These are phyloP conservation scores for Chamaenerion angustifolium DNA, from an alignment of 345 rosid species.

Conservation along the genomic window DNA sequence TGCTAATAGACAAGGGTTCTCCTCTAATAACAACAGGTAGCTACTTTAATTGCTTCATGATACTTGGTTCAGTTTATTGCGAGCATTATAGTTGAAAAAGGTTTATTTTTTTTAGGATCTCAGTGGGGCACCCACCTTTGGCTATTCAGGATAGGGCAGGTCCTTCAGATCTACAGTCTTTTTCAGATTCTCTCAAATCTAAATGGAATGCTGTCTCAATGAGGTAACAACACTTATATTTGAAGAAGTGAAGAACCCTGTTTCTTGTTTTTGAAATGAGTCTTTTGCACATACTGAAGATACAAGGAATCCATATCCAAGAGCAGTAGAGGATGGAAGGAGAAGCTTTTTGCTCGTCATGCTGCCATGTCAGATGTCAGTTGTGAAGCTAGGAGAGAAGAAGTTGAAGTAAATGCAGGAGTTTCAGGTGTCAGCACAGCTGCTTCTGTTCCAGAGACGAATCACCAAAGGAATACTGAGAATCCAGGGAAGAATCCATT, in stretches of 20 bases:
- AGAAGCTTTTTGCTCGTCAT: conserved; percentile 46
- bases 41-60: too few species aligned
- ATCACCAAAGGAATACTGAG: conserved; percentile 14
- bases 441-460: conserved; percentile 16
- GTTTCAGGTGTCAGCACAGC: too few species aligned
- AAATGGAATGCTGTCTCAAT: conserved; percentile 42
- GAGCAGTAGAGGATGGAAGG: conserved; percentile 68
- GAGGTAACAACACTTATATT: conserved; percentile 19
- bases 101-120: conserved; percentile 12
- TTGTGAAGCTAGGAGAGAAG: conserved; percentile 40
- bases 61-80: too few species aligned
- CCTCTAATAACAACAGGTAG: conserved; percentile 10
- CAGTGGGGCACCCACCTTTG: conserved; percentile 16
- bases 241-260: too few species aligned
- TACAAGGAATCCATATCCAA: conserved; percentile 52
- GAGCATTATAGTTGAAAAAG: too few species aligned
- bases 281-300: conserved; percentile 14
- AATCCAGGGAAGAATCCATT: conserved; percentile 11
- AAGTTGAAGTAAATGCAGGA: conserved; percentile 37
- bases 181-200: conserved; percentile 24
- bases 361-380: conserved; percentile 28
- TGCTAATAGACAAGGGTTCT: conserved; percentile 20
- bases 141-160: conserved; percentile 41
- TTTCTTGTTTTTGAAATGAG: background rate
- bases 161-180: conserved; percentile 47